Base-by-base conservation (phyloP, 2,329 filamentous ascomycete genomes). In the Aspergillus vadensis region DNA sequence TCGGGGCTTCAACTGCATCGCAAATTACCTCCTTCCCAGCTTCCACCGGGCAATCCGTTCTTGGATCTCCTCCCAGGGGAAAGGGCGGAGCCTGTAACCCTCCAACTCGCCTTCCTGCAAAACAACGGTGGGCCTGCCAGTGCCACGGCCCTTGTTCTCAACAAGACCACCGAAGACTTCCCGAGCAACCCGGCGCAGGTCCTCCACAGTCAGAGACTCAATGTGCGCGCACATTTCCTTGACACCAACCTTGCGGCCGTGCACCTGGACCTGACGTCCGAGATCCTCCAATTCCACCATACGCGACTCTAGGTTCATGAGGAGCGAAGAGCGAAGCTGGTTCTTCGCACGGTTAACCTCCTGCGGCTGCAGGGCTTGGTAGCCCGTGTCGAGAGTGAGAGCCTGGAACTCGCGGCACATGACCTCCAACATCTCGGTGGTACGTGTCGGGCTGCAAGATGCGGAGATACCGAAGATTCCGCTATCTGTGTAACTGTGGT, bases 231-330 rank as follows among this genome's bases (percentile, higher is more conserved):
- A 97, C 94, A 99, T 98, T 74, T 98, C 93, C 66, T 87, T 86
- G 7, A 97, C 93, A 1, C 94, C 90, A 6, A 98, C 86, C 80
- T 97, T 97, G 67, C 87, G 86, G 21, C 94, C 95, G 74, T 98
- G 93, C n/a, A 97, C 91, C 81, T 98, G 95, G 10, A 99, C 92
- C 76, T 97, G 94, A 64, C 95, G 83, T 21, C 95, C 95, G 0
- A 99, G 84, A 74, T 99, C 95, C 78, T 99, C 95, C 6, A 99
- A 85, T 80, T 98, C 95, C 9, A 99, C 92, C 92, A 99, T 97
- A 62, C 95, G 86, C 68, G 88, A 92, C 80, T 99, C 95, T 27
- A 99, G 86, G 79, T 99, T 99, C 95, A 99, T 99, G 53, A 99
- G 85, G 43, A 99, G 82, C 59, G 87, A 91, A 14, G 89, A 93